phyloP scores from a whole-genome alignment of 257 asterid genomes.

The Petunia secreta region DNA sequence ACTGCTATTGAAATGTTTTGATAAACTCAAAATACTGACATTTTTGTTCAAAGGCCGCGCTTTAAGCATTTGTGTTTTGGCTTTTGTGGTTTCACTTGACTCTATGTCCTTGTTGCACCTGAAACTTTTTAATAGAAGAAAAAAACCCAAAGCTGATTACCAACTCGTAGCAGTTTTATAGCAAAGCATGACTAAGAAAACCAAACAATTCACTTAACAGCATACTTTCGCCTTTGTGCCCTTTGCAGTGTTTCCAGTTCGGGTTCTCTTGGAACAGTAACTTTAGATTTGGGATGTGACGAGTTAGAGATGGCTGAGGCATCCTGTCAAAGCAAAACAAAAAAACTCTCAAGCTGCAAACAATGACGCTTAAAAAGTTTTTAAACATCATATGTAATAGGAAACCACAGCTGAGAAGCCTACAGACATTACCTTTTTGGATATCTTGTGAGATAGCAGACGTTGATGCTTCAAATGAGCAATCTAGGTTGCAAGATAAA shows the following conservation, averaged over 20 bases:
- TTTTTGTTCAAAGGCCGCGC: constrained; percentile 57
- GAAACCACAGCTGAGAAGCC: constrained; percentile 15
- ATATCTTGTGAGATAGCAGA: constrained; percentile 58
- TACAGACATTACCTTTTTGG: constrained; percentile 54
- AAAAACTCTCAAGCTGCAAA: neutral
- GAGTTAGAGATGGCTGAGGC: constrained; percentile 24
- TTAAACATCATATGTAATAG: neutral
- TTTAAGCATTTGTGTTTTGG: constrained; percentile 39
- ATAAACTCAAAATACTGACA: constrained; percentile 48
- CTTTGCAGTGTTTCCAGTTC: constrained; percentile 72
- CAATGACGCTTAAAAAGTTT: neutral
- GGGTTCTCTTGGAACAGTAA: constrained; percentile 81
- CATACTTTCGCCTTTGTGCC: constrained; percentile 73
- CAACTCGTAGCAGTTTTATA: neutral
- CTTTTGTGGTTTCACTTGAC: constrained; percentile 52
- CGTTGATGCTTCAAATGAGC: constrained; percentile 73
- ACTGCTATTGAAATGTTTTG: neutral
- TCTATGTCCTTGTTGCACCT: constrained; percentile 61
- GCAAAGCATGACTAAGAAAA: neutral
- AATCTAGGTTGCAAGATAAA: constrained; percentile 48
- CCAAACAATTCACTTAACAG: constrained; percentile 4
- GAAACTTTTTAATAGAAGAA: constrained; percentile 27
- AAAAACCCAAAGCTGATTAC: neutral
- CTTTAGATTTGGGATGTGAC: constrained; percentile 41
- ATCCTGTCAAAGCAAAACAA: constrained; percentile 23